Evolutionary conservation across 345 rosid species (phyloP).

Genomic region (Aurinia saxatilis): DNA sequence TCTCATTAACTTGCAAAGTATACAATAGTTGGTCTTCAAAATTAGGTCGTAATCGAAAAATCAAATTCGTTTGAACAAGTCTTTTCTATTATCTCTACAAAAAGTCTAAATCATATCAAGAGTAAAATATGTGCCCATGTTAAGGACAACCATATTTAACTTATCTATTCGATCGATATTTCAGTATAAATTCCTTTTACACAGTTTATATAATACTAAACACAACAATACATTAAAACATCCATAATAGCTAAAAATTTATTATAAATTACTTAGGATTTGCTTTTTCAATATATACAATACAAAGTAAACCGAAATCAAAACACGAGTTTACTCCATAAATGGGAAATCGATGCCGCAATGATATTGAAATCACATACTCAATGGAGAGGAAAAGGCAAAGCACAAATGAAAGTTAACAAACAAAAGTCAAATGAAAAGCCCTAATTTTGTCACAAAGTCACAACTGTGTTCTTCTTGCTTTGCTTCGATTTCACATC

Average conservation of each 20-base stretch:
- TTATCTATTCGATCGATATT: too few relatives aligned
- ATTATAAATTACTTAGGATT: background rate
- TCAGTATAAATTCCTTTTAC: background rate
- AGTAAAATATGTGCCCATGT: too few relatives aligned
- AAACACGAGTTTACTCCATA: slow-evolving; percentile 22
- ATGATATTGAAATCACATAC: slow-evolving; percentile 26
- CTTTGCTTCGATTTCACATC: slow-evolving; percentile 31
- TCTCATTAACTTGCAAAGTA: too few relatives aligned
- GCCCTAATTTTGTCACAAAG: slow-evolving; percentile 13
- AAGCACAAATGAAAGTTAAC: slow-evolving; percentile 9
- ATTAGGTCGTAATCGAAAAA: too few relatives aligned
- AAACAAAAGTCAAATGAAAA: slow-evolving; percentile 21
- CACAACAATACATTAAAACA: background rate
- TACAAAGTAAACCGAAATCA: slow-evolving; percentile 10
- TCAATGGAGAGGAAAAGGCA: slow-evolving; percentile 10
- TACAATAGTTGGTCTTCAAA: too few relatives aligned
- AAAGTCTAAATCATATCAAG: too few relatives aligned
- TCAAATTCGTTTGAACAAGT: too few relatives aligned
- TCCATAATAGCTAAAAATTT: background rate
- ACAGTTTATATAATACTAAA: background rate
- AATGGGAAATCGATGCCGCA: slow-evolving; percentile 24
- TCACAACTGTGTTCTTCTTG: slow-evolving; percentile 17
- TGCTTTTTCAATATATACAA: background rate
- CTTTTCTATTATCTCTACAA: too few relatives aligned
- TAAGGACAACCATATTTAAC: too few relatives aligned